Evolutionary conservation across 225 moss, liverwort and hornwort species (phyloP).

Genomic region (Bryum argenteum): DNA sequence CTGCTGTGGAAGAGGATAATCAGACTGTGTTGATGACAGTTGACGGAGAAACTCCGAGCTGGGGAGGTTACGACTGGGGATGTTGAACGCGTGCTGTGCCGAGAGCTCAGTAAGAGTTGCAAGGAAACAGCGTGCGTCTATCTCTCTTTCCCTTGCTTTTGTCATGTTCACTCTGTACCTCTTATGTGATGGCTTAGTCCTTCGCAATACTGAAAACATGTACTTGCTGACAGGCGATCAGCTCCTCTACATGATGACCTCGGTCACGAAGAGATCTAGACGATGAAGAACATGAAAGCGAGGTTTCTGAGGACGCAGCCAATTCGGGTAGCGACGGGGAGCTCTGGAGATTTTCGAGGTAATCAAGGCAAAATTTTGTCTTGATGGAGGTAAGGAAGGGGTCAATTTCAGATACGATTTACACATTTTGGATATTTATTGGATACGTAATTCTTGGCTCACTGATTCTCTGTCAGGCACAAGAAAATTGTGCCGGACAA

Average conservation of each 20-base stretch:
- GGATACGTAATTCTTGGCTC: conserved; percentile 8
- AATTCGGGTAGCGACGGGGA: conserved; percentile 27
- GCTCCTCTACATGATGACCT: conserved; percentile 5
- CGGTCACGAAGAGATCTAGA: conserved; percentile 19
- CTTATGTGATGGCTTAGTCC: background rate
- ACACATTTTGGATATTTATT: background rate
- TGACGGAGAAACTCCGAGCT: conserved; percentile 37
- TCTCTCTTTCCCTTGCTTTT: background rate
- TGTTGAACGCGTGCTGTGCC: conserved; percentile 40
- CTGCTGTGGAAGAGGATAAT: background rate
- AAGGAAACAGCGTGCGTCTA: conserved; percentile 24
- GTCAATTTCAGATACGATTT: background rate
- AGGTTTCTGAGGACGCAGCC: background rate
- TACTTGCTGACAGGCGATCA: conserved; percentile 7
- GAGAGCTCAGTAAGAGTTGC: conserved; percentile 42
- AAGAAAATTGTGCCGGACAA: background rate
- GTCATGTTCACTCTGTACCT: background rate
- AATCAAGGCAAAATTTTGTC: background rate
- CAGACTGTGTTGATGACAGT: conserved; percentile 13
- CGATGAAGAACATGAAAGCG: background rate
- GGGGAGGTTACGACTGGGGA: conserved; percentile 39
- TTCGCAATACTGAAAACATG: background rate
- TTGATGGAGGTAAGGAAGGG: background rate
- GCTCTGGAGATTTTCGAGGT: conserved; percentile 5
- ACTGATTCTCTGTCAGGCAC: conserved; percentile 20